Percentiles rank a stretch among this genome's conserved stretches.
Evolutionary conservation across 768 basidiomycete species (phyloP).

Genomic region (Austroboletus eburneus): DNA sequence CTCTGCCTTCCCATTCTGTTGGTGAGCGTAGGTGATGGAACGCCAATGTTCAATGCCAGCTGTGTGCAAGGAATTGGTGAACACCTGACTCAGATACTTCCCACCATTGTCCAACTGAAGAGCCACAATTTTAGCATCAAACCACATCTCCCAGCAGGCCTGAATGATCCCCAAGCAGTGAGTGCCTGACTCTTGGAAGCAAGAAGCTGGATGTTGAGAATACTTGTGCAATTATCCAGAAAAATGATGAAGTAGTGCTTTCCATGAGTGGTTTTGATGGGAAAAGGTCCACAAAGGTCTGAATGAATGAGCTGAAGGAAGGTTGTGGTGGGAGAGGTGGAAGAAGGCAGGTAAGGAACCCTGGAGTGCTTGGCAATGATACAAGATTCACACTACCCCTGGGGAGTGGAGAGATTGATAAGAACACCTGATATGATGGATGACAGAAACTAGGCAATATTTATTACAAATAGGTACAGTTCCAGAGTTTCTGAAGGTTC

Average conservation of each 20-base stretch:
- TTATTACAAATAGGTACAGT: too few relatives aligned
- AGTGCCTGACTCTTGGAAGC: slow-evolving; percentile 1
- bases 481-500: too few relatives aligned
- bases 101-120: slow-evolving; percentile 4
- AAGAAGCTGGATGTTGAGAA: not conserved
- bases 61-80: not conserved
- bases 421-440: not conserved
- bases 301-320: slow-evolving; percentile 26
- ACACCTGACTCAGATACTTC: not conserved
- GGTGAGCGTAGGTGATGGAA: slow-evolving; percentile 28
- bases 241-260: slow-evolving; percentile 15
- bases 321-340: not conserved
- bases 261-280: slow-evolving; percentile 6
- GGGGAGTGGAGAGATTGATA: not conserved
- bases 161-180: not conserved
- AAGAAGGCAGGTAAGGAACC: not conserved
- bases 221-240: slow-evolving; percentile 11
- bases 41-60: slow-evolving; percentile 21
- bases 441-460: too few relatives aligned
- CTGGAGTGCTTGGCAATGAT: slow-evolving; percentile 2
- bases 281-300: slow-evolving; percentile 27
- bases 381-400: not conserved
- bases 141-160: not conserved
- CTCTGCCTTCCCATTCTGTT: slow-evolving; percentile 32
- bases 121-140: not conserved